Conservation (phyloP, 2,329 filamentous ascomycete genomes). For the Pyrenophora seminiperda region DNA sequence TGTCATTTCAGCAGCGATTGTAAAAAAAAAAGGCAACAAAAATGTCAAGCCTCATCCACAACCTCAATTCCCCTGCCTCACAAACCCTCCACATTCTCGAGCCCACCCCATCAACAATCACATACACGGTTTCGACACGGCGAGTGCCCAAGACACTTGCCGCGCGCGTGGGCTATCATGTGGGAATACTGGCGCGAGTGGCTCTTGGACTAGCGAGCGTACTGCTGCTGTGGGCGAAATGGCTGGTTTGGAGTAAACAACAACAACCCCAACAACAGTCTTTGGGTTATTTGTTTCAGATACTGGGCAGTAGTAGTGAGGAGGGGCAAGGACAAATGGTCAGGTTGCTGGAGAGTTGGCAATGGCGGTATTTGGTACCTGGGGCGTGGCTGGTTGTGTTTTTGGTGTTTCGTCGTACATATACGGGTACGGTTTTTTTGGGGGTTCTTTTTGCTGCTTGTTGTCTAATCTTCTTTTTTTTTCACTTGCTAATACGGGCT, state of each 20-base stretch:
- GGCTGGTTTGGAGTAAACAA: slow-evolving; percentile 17
- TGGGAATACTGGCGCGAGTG: slow-evolving; percentile 54
- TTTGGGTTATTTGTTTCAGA: slow-evolving; percentile 6
- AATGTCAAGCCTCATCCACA: slow-evolving; percentile 31
- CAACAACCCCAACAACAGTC: no score
- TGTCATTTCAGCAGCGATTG: slow-evolving; percentile 7
- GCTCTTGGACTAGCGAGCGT: slow-evolving; percentile 51
- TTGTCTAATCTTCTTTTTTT: not conserved
- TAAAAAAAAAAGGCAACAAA: no score
- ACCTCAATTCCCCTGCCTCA: slow-evolving; percentile 33
- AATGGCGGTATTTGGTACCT: slow-evolving; percentile 51
- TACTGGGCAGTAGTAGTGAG: slow-evolving; percentile 14
- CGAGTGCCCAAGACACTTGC: slow-evolving; percentile 57
- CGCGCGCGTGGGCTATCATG: slow-evolving; percentile 51
- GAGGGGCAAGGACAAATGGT: slow-evolving; percentile 28
- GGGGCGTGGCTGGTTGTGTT: slow-evolving; percentile 51
- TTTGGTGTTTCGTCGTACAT: slow-evolving; percentile 54
- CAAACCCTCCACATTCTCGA: slow-evolving; percentile 34
- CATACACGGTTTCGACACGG: slow-evolving; percentile 87
- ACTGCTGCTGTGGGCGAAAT: slow-evolving; percentile 42
- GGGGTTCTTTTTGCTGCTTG: no score
- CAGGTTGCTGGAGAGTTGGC: slow-evolving; percentile 46
- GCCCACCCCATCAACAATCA: slow-evolving; percentile 81
- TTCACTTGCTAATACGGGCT: slow-evolving; percentile 27
- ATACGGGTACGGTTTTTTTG: slow-evolving; percentile 61